Conservation (phyloP, 495 filamentous ascomycete genomes). For the Aspergillus bertholletiae region DNA sequence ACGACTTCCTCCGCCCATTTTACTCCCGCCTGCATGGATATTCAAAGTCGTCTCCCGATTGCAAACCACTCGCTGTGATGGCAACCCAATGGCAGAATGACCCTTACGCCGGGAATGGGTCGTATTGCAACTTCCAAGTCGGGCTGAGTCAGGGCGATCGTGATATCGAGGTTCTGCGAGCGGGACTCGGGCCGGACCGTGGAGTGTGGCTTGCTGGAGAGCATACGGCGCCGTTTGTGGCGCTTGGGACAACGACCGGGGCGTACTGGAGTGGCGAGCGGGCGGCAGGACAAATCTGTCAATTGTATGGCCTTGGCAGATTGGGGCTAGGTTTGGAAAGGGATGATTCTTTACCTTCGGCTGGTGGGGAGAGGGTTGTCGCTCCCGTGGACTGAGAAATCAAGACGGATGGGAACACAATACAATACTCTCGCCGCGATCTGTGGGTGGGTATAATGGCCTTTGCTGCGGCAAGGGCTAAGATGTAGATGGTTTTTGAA, state of each 20-base stretch:
- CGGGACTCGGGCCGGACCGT: constrained; percentile 59
- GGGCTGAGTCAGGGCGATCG: constrained; percentile 62
- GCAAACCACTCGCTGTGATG: constrained; percentile 58
- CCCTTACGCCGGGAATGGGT: constrained; percentile 81
- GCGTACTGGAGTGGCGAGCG: constrained; percentile 91
- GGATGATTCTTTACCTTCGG: constrained; percentile 41
- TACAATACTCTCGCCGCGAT: not conserved
- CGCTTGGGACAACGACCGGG: constrained; percentile 80
- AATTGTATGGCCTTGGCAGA: constrained; percentile 25
- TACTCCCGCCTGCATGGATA: constrained; percentile 72
- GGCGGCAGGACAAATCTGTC: constrained; percentile 62
- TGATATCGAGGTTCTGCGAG: constrained; percentile 71
- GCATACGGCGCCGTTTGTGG: constrained; percentile 88
- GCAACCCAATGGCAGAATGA: constrained; percentile 82
- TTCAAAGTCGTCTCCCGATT: constrained; percentile 44
- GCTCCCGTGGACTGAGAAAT: not conserved
- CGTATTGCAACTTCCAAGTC: constrained; percentile 84
- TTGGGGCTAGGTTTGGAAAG: constrained; percentile 21
- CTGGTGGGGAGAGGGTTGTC: not conserved
- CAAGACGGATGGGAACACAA: not conserved
- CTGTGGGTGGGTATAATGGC: not conserved
- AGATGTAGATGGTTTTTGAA: not conserved
- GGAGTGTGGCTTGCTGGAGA: constrained; percentile 91
- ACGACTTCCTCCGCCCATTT: constrained; percentile 54
- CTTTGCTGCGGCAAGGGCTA: not conserved